Evolutionary conservation across 2,329 filamentous ascomycete genomes (phyloP), one percentile per base, ranked within the genome.

Genomic region (Thelonectria rubi): DNA sequence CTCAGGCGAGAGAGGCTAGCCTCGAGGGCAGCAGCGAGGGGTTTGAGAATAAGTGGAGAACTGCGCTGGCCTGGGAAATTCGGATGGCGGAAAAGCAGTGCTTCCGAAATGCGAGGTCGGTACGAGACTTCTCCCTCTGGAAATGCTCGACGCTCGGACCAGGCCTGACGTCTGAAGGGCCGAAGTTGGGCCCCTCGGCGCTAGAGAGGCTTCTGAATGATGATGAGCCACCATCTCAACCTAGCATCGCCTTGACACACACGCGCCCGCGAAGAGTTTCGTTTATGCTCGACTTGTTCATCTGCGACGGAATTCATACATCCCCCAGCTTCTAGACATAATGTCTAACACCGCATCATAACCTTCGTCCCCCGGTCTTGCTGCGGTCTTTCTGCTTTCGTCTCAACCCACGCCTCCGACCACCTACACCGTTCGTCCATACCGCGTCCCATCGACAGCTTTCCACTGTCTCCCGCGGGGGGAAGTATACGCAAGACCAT

Each of bases 341-440:
- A 70, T 70, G 68, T 62, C 56, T 20, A 58, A 62, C 51, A 52
- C 56, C 42, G 57, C 58, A 50, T 61, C 50, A 64, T 68, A 70
- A 59, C 54, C 34, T 56, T 37, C 12, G 45, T 39, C 20, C 55
- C 43, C 48, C 48, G 14, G 58, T 57, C 60, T 60, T 47, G 24
- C 45, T 63, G 55, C 51, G 61, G 49, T 62, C 65, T 58, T 66
- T 68, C 58, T 50, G 39, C 51, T 30, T n/a, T 53, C 57, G 37
- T 55, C 58, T 61, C 61, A 30, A 30, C 26, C 26, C 26, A 30
- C 55, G 58, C 58, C 63, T 57, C 61, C 56, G 52, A 56, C 40
- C 45, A 32, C 57, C 54, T 60, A 60, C 49, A 51, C 52, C n/a
- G 51, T 43, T 54, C 56, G 53, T 50, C 43, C n/a, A 34, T 30